These are phyloP conservation scores for Gnaphalium uliginosum DNA, from an alignment of 129 eudicot species.

Conservation along the genomic window DNA sequence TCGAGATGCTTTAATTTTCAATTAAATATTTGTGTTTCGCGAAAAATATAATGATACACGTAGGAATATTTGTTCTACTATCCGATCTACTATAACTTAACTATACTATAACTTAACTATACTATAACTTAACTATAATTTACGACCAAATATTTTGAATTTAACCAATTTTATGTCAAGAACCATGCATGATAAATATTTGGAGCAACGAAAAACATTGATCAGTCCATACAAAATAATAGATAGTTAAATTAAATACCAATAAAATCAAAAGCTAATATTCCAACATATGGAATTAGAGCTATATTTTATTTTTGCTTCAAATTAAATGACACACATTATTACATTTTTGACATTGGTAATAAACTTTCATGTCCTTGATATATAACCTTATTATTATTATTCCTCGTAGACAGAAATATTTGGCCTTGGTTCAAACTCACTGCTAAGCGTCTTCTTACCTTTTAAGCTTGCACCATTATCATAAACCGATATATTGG, in stretches of 20 bases:
- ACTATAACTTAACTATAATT: too few species aligned
- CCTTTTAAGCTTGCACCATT: not conserved
- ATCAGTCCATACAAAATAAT: not conserved
- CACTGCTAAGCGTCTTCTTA: not conserved
- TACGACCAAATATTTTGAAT: too few species aligned
- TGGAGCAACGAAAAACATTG: not conserved
- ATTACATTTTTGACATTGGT: not conserved
- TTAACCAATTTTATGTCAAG: not conserved
- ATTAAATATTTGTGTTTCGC: too few species aligned
- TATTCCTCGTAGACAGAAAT: not conserved
- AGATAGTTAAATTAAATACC: too few species aligned
- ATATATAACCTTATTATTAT: not conserved
- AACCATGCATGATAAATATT: not conserved
- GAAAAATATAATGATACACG: too few species aligned
- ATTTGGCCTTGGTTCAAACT: not conserved
- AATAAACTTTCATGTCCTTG: not conserved
- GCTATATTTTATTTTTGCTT: too few species aligned
- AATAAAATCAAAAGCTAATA: too few species aligned
- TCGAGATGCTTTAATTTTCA: too few species aligned
- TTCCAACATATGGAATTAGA: too few species aligned
- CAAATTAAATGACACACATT: not conserved
- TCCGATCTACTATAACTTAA: too few species aligned
- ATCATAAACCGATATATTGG: not conserved
- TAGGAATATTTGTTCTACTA: too few species aligned
- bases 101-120: too few species aligned